Conservation (phyloP, 441 rosid species). For the Eruca vesicaria region DNA sequence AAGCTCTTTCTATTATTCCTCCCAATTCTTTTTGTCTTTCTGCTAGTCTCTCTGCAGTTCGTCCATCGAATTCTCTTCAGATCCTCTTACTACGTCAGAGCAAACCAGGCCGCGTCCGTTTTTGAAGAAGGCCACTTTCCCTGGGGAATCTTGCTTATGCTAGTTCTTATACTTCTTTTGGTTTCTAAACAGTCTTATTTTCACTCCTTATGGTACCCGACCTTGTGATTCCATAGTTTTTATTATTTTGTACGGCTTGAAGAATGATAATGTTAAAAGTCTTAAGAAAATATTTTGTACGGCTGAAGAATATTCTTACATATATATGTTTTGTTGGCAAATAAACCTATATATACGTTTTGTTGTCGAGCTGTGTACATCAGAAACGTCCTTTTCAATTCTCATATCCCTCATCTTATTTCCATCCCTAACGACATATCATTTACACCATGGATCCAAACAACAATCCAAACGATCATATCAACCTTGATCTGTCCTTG, state of each 20-base stretch:
- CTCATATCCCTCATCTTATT: background rate
- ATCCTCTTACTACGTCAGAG: constrained; percentile 34
- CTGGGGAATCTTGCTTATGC: constrained; percentile 52
- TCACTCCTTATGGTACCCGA: constrained; percentile 1
- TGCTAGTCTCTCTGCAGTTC: constrained; percentile 21
- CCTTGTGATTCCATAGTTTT: background rate
- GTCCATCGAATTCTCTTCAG: constrained; percentile 21
- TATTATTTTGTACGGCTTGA: background rate
- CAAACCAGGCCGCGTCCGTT: constrained; percentile 24
- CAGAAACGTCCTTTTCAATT: background rate
- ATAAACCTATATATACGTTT: background rate
- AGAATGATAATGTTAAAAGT: background rate
- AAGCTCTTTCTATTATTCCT: constrained; percentile 57
- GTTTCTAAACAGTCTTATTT: constrained; percentile 62
- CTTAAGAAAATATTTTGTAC: background rate
- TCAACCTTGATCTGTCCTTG: constrained; percentile 11
- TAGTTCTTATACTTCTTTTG: constrained; percentile 53
- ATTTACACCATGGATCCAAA: background rate
- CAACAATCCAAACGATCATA: background rate
- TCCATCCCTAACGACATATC: background rate
- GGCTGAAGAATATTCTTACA: background rate
- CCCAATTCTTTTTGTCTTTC: constrained; percentile 56
- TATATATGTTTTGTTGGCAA: background rate
- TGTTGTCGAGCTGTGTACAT: background rate
- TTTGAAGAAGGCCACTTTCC: constrained; percentile 44